Conservation (phyloP, 345 rosid genomes). For the Boechera stricta region DNA sequence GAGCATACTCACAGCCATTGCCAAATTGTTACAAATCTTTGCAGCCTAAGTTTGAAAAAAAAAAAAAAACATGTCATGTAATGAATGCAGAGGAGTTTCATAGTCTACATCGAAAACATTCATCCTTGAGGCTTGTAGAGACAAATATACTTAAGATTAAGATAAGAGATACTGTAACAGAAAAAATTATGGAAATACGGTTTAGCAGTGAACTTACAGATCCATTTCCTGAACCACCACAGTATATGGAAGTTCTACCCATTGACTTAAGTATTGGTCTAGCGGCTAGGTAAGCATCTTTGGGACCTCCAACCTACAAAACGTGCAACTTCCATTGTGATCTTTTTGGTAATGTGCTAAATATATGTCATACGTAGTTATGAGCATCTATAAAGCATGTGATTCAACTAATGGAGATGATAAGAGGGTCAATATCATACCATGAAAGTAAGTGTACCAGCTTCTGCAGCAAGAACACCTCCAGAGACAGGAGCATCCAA, state of each 20-base stretch:
- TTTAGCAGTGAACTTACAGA: slow-evolving; percentile 64
- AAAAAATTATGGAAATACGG: neutral
- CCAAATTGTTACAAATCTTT: slow-evolving; percentile 93
- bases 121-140: neutral
- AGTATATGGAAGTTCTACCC: slow-evolving; percentile 79
- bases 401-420: slow-evolving; percentile 20
- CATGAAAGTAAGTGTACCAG: slow-evolving; percentile 90
- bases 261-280: slow-evolving; percentile 72
- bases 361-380: neutral
- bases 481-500: slow-evolving; percentile 99
- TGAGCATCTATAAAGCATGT: slow-evolving; percentile 3
- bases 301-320: slow-evolving; percentile 88
- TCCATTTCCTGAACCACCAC: slow-evolving; percentile 96
- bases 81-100: neutral
- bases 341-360: neutral
- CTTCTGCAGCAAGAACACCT: slow-evolving; percentile 94
- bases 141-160: neutral
- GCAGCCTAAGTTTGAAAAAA: slow-evolving; percentile 65
- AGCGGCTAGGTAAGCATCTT: slow-evolving; percentile 75
- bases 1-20: slow-evolving; percentile 92
- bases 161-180: neutral
- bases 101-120: neutral
- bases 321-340: neutral
- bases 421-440: slow-evolving; percentile 44
- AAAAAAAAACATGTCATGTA: slow-evolving; percentile 4